phyloP scores from a whole-genome alignment of 2,329 filamentous ascomycete genomes.

The Sporothrix brunneoviolacea region DNA sequence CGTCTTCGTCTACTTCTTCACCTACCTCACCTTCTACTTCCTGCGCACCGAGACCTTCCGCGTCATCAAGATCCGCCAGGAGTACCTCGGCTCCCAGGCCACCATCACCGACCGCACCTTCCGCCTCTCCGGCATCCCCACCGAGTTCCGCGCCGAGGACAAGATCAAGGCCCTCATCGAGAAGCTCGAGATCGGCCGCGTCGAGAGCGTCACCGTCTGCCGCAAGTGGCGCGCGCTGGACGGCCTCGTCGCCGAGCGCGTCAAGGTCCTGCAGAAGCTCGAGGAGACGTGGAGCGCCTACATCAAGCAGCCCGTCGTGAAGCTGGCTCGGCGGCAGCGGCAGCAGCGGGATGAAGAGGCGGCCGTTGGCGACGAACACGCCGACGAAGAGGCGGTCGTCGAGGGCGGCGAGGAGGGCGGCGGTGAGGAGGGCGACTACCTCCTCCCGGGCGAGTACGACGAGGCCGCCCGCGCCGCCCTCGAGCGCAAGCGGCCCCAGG shows the following conservation, averaged over 20 bases:
- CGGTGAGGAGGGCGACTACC: no score
- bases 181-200: conserved; percentile 78
- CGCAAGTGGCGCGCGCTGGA: conserved; percentile 82
- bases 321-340: conserved; percentile 25
- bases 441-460: conserved; percentile 43
- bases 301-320: conserved; percentile 42
- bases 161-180: conserved; percentile 84
- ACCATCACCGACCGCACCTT: conserved; percentile 96
- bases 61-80: conserved; percentile 79
- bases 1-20: conserved; percentile 92
- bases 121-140: conserved; percentile 79
- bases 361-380: conserved; percentile 25
- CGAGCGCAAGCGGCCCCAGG: conserved; percentile 55
- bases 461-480: conserved; percentile 32
- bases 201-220: conserved; percentile 81
- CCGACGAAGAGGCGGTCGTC: no score
- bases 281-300: conserved; percentile 80
- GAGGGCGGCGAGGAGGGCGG: no score
- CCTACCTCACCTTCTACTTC: conserved; percentile 70
- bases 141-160: conserved; percentile 69
- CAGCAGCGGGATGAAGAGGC: not conserved
- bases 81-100: conserved; percentile 86
- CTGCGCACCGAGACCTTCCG: conserved; percentile 76
- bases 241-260: conserved; percentile 60
- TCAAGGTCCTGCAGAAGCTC: conserved; percentile 59